These are phyloP conservation scores for Phanerochaete sordida DNA, from an alignment of 768 basidiomycete genomes.

Conservation along the genomic window DNA sequence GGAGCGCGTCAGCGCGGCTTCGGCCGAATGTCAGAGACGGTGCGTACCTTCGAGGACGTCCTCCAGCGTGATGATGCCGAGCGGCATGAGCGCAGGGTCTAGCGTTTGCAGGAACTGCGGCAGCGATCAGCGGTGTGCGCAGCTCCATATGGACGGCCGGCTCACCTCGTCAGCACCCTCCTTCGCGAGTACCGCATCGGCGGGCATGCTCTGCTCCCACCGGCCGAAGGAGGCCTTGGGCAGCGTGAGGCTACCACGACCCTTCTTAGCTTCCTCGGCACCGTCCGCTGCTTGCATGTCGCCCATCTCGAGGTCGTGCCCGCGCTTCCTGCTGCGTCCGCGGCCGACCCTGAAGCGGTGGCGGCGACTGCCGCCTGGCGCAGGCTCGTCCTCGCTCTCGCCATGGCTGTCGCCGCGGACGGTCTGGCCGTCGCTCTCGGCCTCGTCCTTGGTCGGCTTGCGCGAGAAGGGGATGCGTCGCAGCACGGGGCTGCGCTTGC, in stretches of 20 bases:
- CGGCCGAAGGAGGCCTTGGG: constrained; percentile 24
- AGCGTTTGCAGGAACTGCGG: constrained; percentile 73
- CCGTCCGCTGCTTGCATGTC: constrained; percentile 5
- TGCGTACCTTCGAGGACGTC: constrained; percentile 81
- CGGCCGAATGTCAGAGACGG: background rate
- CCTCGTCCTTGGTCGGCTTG: constrained; percentile 12
- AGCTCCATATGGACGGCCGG: background rate
- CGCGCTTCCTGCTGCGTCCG: constrained; percentile 17
- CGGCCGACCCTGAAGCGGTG: constrained; percentile 18
- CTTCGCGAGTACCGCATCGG: constrained; percentile 79
- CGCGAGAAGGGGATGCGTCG: constrained; percentile 9
- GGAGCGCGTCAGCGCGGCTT: background rate
- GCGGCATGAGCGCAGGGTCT: constrained; percentile 78
- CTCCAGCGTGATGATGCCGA: constrained; percentile 91
- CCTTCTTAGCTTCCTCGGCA: constrained; percentile 22
- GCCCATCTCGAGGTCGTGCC: constrained; percentile 30
- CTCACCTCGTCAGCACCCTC: constrained; percentile 71
- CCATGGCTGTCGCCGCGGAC: constrained; percentile 13
- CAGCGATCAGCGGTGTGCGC: background rate
- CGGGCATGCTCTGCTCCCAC: constrained; percentile 80
- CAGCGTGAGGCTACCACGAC: constrained; percentile 21
- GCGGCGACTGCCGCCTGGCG: constrained; percentile 7
- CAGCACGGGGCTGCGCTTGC: constrained; percentile 3
- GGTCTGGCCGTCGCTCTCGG: constrained; percentile 22
- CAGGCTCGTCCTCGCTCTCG: constrained; percentile 15